Percentiles rank a stretch among this genome's conserved stretches.
Evolutionary conservation across 129 eudicot genomes (phyloP).

Genomic region (Smallanthus sonchifolius): DNA sequence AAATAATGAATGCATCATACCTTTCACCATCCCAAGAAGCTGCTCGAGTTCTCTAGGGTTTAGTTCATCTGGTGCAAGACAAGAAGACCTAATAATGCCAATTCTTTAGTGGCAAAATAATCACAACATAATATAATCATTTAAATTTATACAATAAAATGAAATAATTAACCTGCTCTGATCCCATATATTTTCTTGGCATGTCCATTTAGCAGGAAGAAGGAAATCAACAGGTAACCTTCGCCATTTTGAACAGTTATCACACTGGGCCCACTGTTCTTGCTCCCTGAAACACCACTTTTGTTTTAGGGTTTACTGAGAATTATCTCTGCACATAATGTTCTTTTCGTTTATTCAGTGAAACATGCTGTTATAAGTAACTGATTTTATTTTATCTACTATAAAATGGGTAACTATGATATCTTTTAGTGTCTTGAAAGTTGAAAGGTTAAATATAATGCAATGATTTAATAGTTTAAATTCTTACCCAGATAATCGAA

Average conservation of each 20-base stretch:
- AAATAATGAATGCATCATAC: conserved; percentile 31
- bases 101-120: not conserved
- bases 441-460: not conserved
- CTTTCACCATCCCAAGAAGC: conserved; percentile 61
- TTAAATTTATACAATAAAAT: not conserved
- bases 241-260: conserved; percentile 89
- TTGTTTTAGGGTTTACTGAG: not conserved
- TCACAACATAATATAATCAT: not conserved
- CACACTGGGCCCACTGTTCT: conserved; percentile 95
- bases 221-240: conserved; percentile 69
- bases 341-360: not conserved
- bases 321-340: not conserved
- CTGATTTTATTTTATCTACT: not conserved
- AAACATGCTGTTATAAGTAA: not conserved
- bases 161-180: conserved; percentile 42
- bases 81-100: conserved; percentile 53
- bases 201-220: conserved; percentile 90
- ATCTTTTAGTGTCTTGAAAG: not conserved
- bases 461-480: not conserved
- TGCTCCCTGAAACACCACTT: conserved; percentile 50
- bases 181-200: conserved; percentile 72
- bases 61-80: conserved; percentile 86
- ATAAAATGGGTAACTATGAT: not conserved
- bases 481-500: conserved; percentile 79
- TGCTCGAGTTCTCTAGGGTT: conserved; percentile 63